These are phyloP conservation scores for Hymenoscyphus albidus DNA, from an alignment of 2,329 filamentous ascomycete genomes.

Conservation along the genomic window DNA sequence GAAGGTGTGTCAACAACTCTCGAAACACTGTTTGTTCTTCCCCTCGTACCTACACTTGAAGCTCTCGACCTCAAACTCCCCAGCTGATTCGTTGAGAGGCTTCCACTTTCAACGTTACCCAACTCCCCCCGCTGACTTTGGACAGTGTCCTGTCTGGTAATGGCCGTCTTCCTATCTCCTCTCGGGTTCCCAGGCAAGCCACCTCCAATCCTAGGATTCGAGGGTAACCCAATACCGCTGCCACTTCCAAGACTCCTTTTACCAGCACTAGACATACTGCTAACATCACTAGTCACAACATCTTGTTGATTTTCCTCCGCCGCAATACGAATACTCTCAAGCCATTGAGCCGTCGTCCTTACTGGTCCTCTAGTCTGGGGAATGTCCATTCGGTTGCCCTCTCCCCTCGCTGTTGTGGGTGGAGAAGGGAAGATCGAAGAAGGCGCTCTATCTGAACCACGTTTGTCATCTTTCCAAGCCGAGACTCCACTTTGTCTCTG, in stretches of 20 bases:
- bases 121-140: neutral
- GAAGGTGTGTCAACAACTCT: neutral
- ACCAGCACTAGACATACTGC: too few species aligned
- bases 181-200: neutral
- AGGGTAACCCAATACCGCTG: neutral
- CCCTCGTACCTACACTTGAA: neutral
- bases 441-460: slow-evolving; percentile 4
- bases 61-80: neutral
- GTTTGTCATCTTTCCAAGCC: slow-evolving; percentile 30
- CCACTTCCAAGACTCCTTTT: too few species aligned
- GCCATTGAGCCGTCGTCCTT: slow-evolving; percentile 23
- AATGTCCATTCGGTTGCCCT: slow-evolving; percentile 13
- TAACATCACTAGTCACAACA: neutral
- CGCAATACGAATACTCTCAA: slow-evolving; percentile 4
- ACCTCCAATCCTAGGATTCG: neutral
- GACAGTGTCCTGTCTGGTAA: neutral
- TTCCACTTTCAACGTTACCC: neutral
- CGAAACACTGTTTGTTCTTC: neutral
- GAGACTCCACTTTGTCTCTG: slow-evolving; percentile 27
- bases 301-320: neutral
- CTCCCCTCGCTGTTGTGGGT: slow-evolving; percentile 10
- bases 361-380: slow-evolving; percentile 14
- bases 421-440: neutral
- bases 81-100: neutral
- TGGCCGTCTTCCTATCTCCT: neutral